A percentile compares a stretch with the other conserved stretches of the same genome.
Evolutionary conservation across 768 basidiomycete species (phyloP).

Genomic region (Suillus ampliporus): DNA sequence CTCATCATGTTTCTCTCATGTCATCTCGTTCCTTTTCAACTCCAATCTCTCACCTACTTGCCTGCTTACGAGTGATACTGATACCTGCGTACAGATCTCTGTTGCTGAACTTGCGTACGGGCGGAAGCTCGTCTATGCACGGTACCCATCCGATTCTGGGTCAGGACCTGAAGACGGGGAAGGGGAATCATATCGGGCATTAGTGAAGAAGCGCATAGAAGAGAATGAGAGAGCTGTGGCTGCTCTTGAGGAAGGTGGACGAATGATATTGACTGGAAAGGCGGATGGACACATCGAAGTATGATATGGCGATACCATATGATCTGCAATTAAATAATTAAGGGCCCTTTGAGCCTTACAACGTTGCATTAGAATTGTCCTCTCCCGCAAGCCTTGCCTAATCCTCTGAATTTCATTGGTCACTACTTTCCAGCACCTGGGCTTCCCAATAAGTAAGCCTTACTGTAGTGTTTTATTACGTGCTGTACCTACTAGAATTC

Average conservation of each 20-base stretch:
- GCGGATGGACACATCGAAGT: no score
- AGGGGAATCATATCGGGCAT: conserved; percentile 33
- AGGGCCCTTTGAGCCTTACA: no score
- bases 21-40: neutral
- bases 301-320: no score
- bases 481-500: no score
- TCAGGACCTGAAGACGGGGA: neutral
- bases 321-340: no score
- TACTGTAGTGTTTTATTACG: no score
- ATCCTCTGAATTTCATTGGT: no score
- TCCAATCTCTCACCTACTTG: conserved; percentile 2
- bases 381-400: no score
- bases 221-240: neutral
- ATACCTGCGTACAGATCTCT: conserved; percentile 37
- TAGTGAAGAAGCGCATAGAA: conserved; percentile 9
- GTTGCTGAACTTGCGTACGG: conserved; percentile 69
- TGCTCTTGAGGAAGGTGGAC: neutral
- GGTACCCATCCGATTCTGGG: conserved; percentile 50
- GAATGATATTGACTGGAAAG: neutral
- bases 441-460: no score
- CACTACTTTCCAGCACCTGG: no score
- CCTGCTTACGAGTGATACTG: conserved; percentile 42
- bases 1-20: neutral
- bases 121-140: conserved; percentile 53
- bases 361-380: no score